Conservation (phyloP, 202 grass and related monocot species). For the Schoenoplectus triqueter region DNA sequence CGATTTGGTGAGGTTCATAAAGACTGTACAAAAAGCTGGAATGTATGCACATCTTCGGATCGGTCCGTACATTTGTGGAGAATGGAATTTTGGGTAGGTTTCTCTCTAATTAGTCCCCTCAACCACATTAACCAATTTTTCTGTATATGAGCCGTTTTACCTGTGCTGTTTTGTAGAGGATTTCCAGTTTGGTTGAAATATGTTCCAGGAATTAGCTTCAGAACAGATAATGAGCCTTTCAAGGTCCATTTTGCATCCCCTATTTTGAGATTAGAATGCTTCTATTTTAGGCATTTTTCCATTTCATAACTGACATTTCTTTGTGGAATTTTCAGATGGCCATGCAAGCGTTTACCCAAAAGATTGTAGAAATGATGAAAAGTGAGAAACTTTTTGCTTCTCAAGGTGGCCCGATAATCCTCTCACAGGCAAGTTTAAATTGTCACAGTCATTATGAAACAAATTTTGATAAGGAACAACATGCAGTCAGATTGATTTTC, state of each 20-base stretch:
- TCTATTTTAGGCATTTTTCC: constrained; percentile 40
- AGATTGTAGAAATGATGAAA: constrained; percentile 95
- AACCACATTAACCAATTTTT: constrained; percentile 29
- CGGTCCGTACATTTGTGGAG: constrained; percentile 94
- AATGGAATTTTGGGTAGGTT: constrained; percentile 99
- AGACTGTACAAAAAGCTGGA: constrained; percentile 82
- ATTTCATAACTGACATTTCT: constrained; percentile 8
- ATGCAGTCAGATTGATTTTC: not conserved
- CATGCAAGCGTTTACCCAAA: constrained; percentile 94
- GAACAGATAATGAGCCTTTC: constrained; percentile 95
- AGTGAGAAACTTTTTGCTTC: constrained; percentile 89
- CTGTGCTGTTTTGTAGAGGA: constrained; percentile 56
- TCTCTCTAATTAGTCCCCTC: constrained; percentile 33
- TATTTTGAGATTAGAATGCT: constrained; percentile 25
- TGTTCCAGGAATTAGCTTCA: constrained; percentile 97
- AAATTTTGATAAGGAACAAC: constrained; percentile 23
- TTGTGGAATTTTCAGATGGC: constrained; percentile 60
- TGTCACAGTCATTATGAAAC: not conserved
- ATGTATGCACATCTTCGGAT: constrained; percentile 94
- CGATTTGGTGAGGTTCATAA: constrained; percentile 94
- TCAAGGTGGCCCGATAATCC: constrained; percentile 95
- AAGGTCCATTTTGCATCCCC: constrained; percentile 53
- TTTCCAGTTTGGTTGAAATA: constrained; percentile 99
- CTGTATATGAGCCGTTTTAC: not conserved
- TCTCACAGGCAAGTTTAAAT: constrained; percentile 76